These are phyloP conservation scores for Haplosporangium gracile DNA, from an alignment of 192 early-diverging fungal species.

Conservation along the genomic window DNA sequence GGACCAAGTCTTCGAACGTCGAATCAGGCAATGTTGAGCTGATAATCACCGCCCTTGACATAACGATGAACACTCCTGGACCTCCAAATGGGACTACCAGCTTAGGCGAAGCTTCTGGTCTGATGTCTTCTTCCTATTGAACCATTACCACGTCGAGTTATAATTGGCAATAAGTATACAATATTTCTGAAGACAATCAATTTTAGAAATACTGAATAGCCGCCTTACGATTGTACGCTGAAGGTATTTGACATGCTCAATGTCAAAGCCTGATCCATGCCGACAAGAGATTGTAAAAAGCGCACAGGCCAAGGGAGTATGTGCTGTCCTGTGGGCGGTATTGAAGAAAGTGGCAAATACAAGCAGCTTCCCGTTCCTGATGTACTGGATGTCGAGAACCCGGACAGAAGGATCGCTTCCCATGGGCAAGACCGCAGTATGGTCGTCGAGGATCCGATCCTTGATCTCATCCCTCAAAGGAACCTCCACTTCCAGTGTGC, in stretches of 20 bases:
- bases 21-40: constrained; percentile 23
- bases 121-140: constrained; percentile 43
- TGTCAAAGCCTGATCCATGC: constrained; percentile 25
- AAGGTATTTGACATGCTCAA: constrained; percentile 46
- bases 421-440: constrained; percentile 17
- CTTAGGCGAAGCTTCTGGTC: constrained; percentile 42
- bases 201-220: not conserved
- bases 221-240: constrained; percentile 33
- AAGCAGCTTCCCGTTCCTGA: constrained; percentile 39
- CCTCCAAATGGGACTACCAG: constrained; percentile 49
- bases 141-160: not conserved
- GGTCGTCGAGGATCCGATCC: constrained; percentile 30
- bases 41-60: constrained; percentile 38
- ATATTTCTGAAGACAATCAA: too few species aligned
- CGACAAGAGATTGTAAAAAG: constrained; percentile 34
- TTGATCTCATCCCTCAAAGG: constrained; percentile 33
- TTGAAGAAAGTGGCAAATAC: constrained; percentile 43
- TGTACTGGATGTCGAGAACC: constrained; percentile 41
- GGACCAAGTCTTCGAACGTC: constrained; percentile 45
- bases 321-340: not conserved
- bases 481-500: constrained; percentile 19
- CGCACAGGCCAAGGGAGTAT: constrained; percentile 32
- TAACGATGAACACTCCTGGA: constrained; percentile 45
- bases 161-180: not conserved
- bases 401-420: constrained; percentile 39